phyloP scores from a whole-genome alignment of 192 early-diverging fungal species.

The Backusella tuberculispora region DNA sequence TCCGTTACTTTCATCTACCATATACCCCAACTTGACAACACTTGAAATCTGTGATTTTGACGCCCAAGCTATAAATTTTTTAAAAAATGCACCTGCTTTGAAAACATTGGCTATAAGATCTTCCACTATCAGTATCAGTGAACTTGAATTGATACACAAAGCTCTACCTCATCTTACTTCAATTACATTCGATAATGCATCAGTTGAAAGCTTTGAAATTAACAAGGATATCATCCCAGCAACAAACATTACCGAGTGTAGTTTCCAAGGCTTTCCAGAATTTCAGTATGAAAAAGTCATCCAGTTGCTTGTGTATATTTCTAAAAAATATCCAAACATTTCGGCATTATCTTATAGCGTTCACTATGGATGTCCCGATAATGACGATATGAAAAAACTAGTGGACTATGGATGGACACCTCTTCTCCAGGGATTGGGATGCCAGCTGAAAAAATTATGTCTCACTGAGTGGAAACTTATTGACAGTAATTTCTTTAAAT shows the following conservation, averaged over 20 bases:
- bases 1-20: not conserved
- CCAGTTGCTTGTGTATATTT: not conserved
- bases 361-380: not conserved
- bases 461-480: not conserved
- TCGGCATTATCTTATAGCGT: not conserved
- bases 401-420: not conserved
- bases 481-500: not conserved
- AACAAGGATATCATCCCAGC: not conserved
- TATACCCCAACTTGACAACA: not conserved
- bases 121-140: too few species aligned
- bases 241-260: not conserved
- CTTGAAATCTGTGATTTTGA: not conserved
- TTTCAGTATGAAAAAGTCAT: not conserved
- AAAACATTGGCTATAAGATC: not conserved
- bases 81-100: not conserved
- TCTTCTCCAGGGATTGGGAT: not conserved
- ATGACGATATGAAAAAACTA: not conserved
- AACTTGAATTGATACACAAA: not conserved
- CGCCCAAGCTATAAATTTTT: not conserved
- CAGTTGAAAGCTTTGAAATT: not conserved
- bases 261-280: not conserved
- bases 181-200: not conserved
- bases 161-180: not conserved
- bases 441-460: not conserved
- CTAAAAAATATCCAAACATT: not conserved